Conservation (phyloP, 1,284 basidiomycete genomes). For the Heterobasidion parviporum region DNA sequence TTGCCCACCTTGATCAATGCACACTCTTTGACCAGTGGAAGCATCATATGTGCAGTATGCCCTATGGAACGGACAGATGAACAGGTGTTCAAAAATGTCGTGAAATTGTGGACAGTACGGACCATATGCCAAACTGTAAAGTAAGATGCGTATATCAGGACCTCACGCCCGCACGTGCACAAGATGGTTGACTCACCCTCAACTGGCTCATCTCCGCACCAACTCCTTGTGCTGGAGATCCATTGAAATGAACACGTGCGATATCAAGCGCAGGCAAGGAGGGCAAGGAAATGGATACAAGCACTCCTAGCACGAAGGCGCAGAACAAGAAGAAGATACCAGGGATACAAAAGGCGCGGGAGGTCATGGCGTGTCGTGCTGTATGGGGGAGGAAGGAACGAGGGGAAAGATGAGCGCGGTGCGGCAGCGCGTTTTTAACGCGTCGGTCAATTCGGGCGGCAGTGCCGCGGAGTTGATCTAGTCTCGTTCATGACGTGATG, state of each 20-base stretch:
- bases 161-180: neutral
- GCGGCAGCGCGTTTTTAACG: neutral
- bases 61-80: slow-evolving; percentile 25
- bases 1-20: slow-evolving; percentile 29
- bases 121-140: slow-evolving; percentile 55
- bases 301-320: slow-evolving; percentile 57
- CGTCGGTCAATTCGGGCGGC: too few species aligned
- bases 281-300: slow-evolving; percentile 65
- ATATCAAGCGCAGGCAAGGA: slow-evolving; percentile 58
- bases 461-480: too few species aligned
- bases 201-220: slow-evolving; percentile 33
- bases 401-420: neutral
- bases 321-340: slow-evolving; percentile 52
- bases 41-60: slow-evolving; percentile 43
- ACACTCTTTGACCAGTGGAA: slow-evolving; percentile 36
- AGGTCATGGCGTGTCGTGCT: slow-evolving; percentile 14
- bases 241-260: slow-evolving; percentile 43
- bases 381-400: neutral
- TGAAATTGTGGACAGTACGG: slow-evolving; percentile 11
- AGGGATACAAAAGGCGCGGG: slow-evolving; percentile 55
- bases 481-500: too few species aligned
- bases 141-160: neutral
- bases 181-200: slow-evolving; percentile 29
- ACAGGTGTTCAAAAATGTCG: neutral
- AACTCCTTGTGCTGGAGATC: slow-evolving; percentile 11